A percentile compares a stretch with the other conserved stretches of the same genome.
phyloP scores from a whole-genome alignment of 352 stramenopile genomes.

The Globisporangium paddicum region DNA sequence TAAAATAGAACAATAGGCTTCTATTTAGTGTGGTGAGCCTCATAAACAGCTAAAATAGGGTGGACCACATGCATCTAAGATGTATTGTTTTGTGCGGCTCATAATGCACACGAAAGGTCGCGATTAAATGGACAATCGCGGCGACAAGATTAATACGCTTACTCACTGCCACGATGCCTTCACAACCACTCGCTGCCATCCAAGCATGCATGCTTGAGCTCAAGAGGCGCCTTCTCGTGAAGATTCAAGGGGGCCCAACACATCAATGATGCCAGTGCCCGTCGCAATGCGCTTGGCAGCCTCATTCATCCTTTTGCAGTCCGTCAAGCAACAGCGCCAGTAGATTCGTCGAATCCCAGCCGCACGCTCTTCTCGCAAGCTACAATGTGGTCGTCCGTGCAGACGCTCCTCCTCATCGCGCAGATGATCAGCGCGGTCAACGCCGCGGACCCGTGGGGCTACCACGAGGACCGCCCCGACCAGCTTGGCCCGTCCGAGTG shows the following conservation, averaged over 20 bases:
- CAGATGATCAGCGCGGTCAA: slow-evolving; percentile 15
- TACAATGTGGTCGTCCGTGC: neutral
- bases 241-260: neutral
- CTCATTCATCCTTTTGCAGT: neutral
- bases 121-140: neutral
- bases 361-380: neutral
- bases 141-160: neutral
- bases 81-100: neutral
- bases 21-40: neutral
- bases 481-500: slow-evolving; percentile 41
- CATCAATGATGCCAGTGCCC: no score
- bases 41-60: neutral
- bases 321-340: neutral
- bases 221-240: neutral
- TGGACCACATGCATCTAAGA: neutral
- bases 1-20: neutral
- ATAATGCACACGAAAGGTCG: neutral
- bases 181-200: neutral
- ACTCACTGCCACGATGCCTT: neutral
- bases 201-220: neutral
- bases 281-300: no score
- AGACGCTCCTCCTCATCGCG: slow-evolving; percentile 18
- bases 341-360: neutral
- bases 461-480: slow-evolving; percentile 28
- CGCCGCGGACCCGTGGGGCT: slow-evolving; percentile 37